These are phyloP conservation scores for Diaporthe longicolla DNA, from an alignment of 2,329 filamentous ascomycete species.

Conservation along the genomic window DNA sequence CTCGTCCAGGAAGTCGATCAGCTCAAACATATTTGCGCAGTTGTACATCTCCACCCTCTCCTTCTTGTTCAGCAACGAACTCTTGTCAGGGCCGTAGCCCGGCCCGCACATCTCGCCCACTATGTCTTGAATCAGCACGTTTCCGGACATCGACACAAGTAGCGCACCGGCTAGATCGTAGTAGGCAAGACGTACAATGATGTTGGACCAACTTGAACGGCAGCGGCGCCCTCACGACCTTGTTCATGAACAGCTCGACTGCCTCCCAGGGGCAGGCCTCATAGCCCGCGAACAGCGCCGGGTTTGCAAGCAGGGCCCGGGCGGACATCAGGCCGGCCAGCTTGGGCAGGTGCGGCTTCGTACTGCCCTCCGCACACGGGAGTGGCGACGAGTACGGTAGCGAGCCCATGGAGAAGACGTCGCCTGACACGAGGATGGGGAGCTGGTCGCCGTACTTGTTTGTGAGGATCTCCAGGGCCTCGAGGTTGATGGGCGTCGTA, in stretches of 20 bases:
- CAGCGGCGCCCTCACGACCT: conserved; percentile 69
- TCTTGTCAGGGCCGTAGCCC: conserved; percentile 68
- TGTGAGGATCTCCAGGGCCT: conserved; percentile 70
- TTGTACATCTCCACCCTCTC: conserved; percentile 66
- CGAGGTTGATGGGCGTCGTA: conserved; percentile 71
- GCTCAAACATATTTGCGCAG: conserved; percentile 67
- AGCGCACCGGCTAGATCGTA: neutral
- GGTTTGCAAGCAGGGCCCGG: conserved; percentile 76
- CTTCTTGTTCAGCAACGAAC: conserved; percentile 66
- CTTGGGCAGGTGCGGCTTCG: conserved; percentile 56
- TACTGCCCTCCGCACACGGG: conserved; percentile 48
- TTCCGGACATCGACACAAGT: neutral
- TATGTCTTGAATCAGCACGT: conserved; percentile 1
- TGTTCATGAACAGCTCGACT: conserved; percentile 73
- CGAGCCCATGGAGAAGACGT: conserved; percentile 71
- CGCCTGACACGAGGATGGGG: conserved; percentile 77
- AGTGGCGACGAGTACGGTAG: conserved; percentile 60
- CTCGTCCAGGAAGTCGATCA: conserved; percentile 73
- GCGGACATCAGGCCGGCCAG: conserved; percentile 79
- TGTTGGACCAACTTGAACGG: conserved; percentile 75
- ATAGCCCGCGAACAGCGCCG: conserved; percentile 73
- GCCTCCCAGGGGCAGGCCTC: conserved; percentile 73
- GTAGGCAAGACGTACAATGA: conserved; percentile 56
- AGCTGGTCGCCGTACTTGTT: conserved; percentile 66
- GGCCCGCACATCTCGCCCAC: conserved; percentile 76